Percentiles rank a stretch among this genome's conserved stretches.
phyloP scores from a whole-genome alignment of 306 rosid species.

The Quercus bicolor region DNA sequence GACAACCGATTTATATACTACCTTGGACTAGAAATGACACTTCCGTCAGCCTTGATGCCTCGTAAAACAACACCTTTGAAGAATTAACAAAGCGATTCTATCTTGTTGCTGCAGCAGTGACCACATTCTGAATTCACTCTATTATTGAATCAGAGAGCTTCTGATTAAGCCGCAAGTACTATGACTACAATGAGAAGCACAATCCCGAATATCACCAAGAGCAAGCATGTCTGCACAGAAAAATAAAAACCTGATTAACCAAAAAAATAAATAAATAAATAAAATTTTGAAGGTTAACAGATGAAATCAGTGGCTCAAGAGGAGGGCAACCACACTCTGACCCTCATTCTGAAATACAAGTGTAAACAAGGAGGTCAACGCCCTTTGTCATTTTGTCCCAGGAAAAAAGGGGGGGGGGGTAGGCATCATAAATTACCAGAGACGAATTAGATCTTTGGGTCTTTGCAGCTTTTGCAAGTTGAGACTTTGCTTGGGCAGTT shows the following conservation, averaged over 20 bases:
- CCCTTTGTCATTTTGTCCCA: not conserved
- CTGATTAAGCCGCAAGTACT: slow-evolving; percentile 72
- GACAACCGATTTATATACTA: slow-evolving; percentile 25
- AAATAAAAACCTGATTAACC: not conserved
- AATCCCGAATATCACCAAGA: slow-evolving; percentile 87
- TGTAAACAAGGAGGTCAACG: not conserved
- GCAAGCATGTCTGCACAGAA: slow-evolving; percentile 71
- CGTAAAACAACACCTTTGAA: slow-evolving; percentile 11
- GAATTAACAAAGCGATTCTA: slow-evolving; percentile 22
- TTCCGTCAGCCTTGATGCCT: slow-evolving; percentile 29
- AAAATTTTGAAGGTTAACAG: not conserved
- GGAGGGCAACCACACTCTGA: too few relatives aligned
- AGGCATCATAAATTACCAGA: slow-evolving; percentile 48
- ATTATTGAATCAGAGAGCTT: slow-evolving; percentile 12
- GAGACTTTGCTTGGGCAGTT: slow-evolving; percentile 67
- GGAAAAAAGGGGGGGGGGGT: not conserved
- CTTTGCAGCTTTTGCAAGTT: slow-evolving; percentile 79
- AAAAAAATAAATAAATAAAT: not conserved
- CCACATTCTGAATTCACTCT: slow-evolving; percentile 20
- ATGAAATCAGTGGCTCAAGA: not conserved
- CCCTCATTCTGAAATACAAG: too few relatives aligned
- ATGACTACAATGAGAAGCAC: slow-evolving; percentile 85
- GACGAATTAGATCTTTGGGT: slow-evolving; percentile 90
- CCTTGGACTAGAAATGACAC: slow-evolving; percentile 19
- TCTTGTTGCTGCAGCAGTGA: slow-evolving; percentile 18